These are phyloP conservation scores for Colletotrichum cereale DNA, from an alignment of 2,329 filamentous ascomycete species.

Conservation along the genomic window DNA sequence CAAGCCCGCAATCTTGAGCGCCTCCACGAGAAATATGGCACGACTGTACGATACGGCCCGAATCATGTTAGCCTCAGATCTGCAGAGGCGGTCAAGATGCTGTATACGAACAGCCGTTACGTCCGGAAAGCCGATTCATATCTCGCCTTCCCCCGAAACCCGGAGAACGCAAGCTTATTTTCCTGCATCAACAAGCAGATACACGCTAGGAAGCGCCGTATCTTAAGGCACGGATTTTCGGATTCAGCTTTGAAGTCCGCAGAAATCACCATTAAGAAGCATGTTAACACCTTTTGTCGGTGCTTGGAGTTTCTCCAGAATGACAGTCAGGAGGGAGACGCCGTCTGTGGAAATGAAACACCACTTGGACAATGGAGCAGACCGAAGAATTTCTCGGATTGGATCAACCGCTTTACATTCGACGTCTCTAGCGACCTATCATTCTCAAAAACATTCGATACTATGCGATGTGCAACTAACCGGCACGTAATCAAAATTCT, in stretches of 20 bases:
- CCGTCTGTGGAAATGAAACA: not conserved
- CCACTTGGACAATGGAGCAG: conserved; percentile 6
- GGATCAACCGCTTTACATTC: conserved; percentile 29
- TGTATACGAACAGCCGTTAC: conserved; percentile 30
- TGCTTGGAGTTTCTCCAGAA: conserved; percentile 20
- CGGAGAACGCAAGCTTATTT: conserved; percentile 20
- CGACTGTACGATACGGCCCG: conserved; percentile 21
- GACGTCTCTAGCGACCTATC: conserved; percentile 25
- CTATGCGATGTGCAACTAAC: conserved; percentile 9
- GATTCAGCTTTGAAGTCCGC: conserved; percentile 23
- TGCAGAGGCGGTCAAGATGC: conserved; percentile 14
- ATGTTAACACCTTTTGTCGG: conserved; percentile 15
- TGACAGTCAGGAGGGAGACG: conserved; percentile 9
- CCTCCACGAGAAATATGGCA: conserved; percentile 15
- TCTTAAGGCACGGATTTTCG: conserved; percentile 17
- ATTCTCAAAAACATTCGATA: conserved; percentile 24
- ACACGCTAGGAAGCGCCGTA: conserved; percentile 21
- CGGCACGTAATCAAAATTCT: conserved; percentile 25
- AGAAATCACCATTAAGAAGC: conserved; percentile 25
- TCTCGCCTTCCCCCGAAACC: conserved; percentile 21
- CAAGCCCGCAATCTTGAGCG: conserved; percentile 21
- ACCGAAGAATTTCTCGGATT: conserved; percentile 22
- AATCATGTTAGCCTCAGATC: conserved; percentile 30
- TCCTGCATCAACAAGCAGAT: conserved; percentile 29
- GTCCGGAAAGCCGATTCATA: conserved; percentile 24